Evolutionary conservation across 1,284 basidiomycete species (phyloP).

Genomic region (Austroboletus novae-zelandiae): DNA sequence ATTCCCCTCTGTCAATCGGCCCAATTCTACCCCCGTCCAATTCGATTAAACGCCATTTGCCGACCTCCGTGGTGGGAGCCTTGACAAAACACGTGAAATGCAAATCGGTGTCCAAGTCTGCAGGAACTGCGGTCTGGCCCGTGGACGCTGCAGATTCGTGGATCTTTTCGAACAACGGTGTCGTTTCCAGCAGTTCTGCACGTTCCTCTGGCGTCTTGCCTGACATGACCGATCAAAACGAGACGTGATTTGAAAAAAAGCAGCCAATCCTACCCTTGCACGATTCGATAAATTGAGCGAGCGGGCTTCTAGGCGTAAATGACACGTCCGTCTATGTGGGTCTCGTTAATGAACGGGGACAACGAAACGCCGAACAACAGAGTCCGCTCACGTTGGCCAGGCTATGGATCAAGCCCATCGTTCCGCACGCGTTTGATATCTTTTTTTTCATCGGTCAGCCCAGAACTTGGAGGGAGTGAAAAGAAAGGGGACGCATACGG

Average conservation of each 20-base stretch:
- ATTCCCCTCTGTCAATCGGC: conserved; percentile 76
- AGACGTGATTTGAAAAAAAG: neutral
- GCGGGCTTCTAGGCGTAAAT: conserved; percentile 52
- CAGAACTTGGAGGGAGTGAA: neutral
- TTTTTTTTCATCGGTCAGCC: conserved; percentile 26
- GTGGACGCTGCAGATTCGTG: conserved; percentile 67
- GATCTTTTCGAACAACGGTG: conserved; percentile 72
- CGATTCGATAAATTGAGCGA: conserved; percentile 62
- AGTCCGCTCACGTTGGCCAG: conserved; percentile 59
- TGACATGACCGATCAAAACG: conserved; percentile 26
- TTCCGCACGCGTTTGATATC: conserved; percentile 89
- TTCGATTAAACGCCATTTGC: conserved; percentile 60
- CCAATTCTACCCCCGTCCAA: conserved; percentile 76
- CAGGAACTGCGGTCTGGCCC: conserved; percentile 64
- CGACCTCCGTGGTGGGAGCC: conserved; percentile 43
- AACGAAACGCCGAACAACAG: conserved; percentile 7
- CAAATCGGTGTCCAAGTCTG: conserved; percentile 62
- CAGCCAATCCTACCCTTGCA: conserved; percentile 48
- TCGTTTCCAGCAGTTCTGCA: conserved; percentile 71
- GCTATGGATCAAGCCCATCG: conserved; percentile 83
- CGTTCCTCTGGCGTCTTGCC: conserved; percentile 69
- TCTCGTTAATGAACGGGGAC: conserved; percentile 1
- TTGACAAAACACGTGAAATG: conserved; percentile 87
- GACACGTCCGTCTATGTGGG: conserved; percentile 52
- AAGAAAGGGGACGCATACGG: conserved; percentile 39